Percentiles rank a stretch among this genome's conserved stretches.
phyloP scores from a whole-genome alignment of 2,329 filamentous ascomycete genomes.

The Curvularia sp. region DNA sequence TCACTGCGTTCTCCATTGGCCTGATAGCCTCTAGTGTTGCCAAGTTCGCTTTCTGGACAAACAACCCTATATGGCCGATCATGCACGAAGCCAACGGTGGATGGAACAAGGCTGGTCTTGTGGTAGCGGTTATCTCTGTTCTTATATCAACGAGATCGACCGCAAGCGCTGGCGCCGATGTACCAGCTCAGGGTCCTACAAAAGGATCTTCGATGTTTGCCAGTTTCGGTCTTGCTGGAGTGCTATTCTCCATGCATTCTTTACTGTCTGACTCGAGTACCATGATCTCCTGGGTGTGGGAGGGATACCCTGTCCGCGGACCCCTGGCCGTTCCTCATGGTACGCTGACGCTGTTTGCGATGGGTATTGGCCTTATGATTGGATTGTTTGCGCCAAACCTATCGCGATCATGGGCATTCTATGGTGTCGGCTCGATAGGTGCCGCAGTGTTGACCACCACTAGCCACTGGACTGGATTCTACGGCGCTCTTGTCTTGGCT shows the following conservation, averaged over 20 bases:
- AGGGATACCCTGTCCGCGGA: constrained; percentile 89
- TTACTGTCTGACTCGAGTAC: constrained; percentile 96
- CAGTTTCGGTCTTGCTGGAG: constrained; percentile 78
- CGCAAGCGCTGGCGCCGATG: constrained; percentile 55
- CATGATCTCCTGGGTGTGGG: constrained; percentile 99
- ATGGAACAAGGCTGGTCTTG: constrained; percentile 84
- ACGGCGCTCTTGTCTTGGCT: constrained; percentile 77
- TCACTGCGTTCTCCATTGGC: constrained; percentile 81
- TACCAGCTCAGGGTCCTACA: constrained; percentile 62
- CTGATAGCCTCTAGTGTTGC: constrained; percentile 84
- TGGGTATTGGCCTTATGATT: constrained; percentile 80
- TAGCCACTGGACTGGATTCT: constrained; percentile 87
- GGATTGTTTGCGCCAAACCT: constrained; percentile 77
- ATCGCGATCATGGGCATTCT: constrained; percentile 79
- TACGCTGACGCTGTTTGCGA: constrained; percentile 82
- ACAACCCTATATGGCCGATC: constrained; percentile 96
- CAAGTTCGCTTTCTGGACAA: constrained; percentile 93
- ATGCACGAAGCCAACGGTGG: constrained; percentile 90
- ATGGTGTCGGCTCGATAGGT: constrained; percentile 77
- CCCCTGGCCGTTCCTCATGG: constrained; percentile 91
- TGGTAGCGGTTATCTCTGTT: constrained; percentile 76
- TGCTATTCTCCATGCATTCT: constrained; percentile 90
- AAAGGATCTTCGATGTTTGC: constrained; percentile 75
- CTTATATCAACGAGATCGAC: constrained; percentile 75
- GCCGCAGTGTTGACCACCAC: constrained; percentile 79